Evolutionary conservation across 2,329 filamentous ascomycete genomes (phyloP), one percentile per base, ranked within the genome.

Genomic region (Huntiella savannae): DNA sequence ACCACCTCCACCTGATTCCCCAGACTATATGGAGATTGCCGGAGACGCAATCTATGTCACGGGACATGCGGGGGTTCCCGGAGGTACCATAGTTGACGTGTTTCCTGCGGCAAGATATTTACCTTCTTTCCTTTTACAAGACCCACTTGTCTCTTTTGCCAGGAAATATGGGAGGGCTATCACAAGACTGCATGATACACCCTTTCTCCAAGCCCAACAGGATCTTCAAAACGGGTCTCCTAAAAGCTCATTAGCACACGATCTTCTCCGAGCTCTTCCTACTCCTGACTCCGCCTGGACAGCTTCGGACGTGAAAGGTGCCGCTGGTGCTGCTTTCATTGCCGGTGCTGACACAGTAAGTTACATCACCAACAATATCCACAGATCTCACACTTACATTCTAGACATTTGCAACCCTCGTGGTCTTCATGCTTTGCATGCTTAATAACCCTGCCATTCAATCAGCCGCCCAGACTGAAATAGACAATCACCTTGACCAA

Each of bases 271-370:
- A 4, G 32, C 48, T 13, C 48, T 36, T 16, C 15, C 40, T 10
- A 12, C 40, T 13, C 19, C 38, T 17, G 28, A 49, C 22, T 35
- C 13, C 16, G 19, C 40, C 4, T 49, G 35, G 32, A 61, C 60
- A 1, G 55, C 65, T 12, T 60, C 60, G 11, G 66, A 69, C 50
- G 65, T 71, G 53, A 67, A 69, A 54, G 67, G 67, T 22, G 67
- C 67, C 3, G 61, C 66, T 2, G 68, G 64, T 0, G 64, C 68
- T 5, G 60, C 70, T 37, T 68, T 64, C 51, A 65, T 67, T 49
- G 67, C 67, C 12, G 67, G 67, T n/a, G 60, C 61, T 22, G 62
- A 69, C 51, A 66, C 64, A 17, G 56, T 58, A 45, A 50, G 56
- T 52, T 34, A 53, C 28, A 22, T 6, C 8, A 12, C 16, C 16